A percentile compares a stretch with the other conserved stretches of the same genome.
Evolutionary conservation across 305 asterid genomes (phyloP).

Genomic region (Rubia peregrina): DNA sequence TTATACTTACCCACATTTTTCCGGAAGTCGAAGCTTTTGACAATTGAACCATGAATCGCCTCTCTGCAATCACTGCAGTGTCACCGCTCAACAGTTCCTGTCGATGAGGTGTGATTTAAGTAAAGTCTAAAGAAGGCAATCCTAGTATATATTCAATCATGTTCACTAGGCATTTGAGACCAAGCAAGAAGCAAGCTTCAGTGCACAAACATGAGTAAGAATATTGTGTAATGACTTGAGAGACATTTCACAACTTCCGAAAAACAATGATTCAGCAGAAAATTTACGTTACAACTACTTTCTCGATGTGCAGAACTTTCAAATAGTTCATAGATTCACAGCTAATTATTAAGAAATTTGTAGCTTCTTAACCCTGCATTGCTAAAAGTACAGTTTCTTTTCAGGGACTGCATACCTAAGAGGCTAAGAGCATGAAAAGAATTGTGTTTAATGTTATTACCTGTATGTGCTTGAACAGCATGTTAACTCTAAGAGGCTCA

Average conservation of each 20-base stretch:
- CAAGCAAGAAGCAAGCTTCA: neutral
- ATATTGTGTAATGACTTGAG: neutral
- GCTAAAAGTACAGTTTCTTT: neutral
- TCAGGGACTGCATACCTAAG: too few relatives aligned
- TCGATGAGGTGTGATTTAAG: slow-evolving; percentile 5
- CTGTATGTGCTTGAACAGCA: too few relatives aligned
- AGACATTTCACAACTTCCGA: neutral
- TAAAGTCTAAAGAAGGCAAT: neutral
- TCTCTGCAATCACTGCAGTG: slow-evolving; percentile 65
- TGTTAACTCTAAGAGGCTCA: too few relatives aligned
- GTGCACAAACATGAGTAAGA: neutral
- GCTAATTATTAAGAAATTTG: neutral
- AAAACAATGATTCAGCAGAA: too few relatives aligned
- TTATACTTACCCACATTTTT: slow-evolving; percentile 50
- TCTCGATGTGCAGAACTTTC: too few relatives aligned
- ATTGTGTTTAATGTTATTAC: too few relatives aligned
- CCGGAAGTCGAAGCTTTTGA: slow-evolving; percentile 61
- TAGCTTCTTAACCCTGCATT: neutral
- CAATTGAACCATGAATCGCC: slow-evolving; percentile 91
- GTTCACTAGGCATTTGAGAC: too few relatives aligned
- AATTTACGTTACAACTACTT: neutral
- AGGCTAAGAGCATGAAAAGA: too few relatives aligned
- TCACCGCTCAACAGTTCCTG: slow-evolving; percentile 60
- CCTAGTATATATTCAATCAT: neutral
- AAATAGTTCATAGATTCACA: neutral